A percentile compares a stretch with the other conserved stretches of the same genome.
Evolutionary conservation across 805 yeast species (phyloP).

Genomic region (Candida ortonii): DNA sequence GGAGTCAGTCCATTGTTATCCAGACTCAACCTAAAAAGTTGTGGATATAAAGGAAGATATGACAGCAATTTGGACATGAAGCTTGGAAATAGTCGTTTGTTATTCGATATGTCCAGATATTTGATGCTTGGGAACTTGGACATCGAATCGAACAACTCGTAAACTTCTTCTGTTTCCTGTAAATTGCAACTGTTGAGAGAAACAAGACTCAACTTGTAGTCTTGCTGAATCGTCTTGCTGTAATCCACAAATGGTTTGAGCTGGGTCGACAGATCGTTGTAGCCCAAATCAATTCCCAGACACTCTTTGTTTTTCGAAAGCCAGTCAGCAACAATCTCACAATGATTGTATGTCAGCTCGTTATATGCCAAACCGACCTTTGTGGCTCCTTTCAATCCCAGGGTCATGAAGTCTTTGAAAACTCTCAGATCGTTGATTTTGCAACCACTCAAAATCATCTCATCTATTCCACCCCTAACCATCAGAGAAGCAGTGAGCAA

Average conservation of each 20-base stretch:
- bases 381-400: conserved; percentile 56
- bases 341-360: conserved; percentile 58
- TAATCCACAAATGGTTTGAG: conserved; percentile 39
- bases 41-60: conserved; percentile 65
- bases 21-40: conserved; percentile 63
- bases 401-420: conserved; percentile 53
- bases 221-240: conserved; percentile 12
- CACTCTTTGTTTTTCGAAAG: conserved; percentile 42
- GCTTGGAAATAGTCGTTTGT: conserved; percentile 64
- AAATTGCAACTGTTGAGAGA: conserved; percentile 67
- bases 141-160: conserved; percentile 46
- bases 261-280: conserved; percentile 57
- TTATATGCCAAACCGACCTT: conserved; percentile 78
- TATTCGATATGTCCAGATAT: conserved; percentile 73
- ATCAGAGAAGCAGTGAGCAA: conserved; percentile 66
- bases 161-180: conserved; percentile 48
- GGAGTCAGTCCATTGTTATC: conserved; percentile 63
- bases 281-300: conserved; percentile 79
- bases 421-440: conserved; percentile 52
- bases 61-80: conserved; percentile 55
- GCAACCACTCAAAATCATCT: conserved; percentile 75
- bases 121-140: conserved; percentile 57
- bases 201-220: conserved; percentile 40
- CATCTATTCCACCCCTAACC: conserved; percentile 74
- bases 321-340: conserved; percentile 59